These are phyloP conservation scores for Tuctoria greenei DNA, from an alignment of 176 grass and related monocot genomes.

Conservation along the genomic window DNA sequence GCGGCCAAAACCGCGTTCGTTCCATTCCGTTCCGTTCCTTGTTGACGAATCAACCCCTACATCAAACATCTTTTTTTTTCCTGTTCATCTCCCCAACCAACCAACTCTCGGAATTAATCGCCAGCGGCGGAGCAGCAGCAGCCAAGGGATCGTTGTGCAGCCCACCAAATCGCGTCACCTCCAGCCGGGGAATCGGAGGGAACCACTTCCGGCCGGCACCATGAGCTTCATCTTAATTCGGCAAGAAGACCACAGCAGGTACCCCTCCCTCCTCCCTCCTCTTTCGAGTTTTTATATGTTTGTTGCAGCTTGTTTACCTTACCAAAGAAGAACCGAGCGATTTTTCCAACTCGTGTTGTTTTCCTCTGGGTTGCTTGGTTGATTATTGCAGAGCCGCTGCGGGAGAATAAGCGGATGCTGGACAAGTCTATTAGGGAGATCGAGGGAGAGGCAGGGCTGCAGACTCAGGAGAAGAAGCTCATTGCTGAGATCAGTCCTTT, in stretches of 20 bases:
- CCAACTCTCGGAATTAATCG: neutral
- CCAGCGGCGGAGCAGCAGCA: neutral
- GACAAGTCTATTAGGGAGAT: conserved; percentile 74
- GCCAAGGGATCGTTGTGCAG: neutral
- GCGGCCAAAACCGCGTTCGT: neutral
- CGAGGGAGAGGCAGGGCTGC: conserved; percentile 76
- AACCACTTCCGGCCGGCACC: neutral
- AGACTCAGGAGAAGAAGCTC: conserved; percentile 76
- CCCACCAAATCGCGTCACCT: neutral
- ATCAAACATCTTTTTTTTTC: too few relatives aligned
- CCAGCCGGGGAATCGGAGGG: neutral
- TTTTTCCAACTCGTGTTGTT: too few relatives aligned
- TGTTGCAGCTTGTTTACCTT: neutral
- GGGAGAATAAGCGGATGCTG: conserved; percentile 84
- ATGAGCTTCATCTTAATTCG: conserved; percentile 95
- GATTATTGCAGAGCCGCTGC: conserved; percentile 66
- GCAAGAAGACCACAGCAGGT: conserved; percentile 89
- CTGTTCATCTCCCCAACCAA: neutral
- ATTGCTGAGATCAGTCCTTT: conserved; percentile 73
- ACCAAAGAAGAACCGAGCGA: too few relatives aligned
- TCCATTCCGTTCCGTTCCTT: neutral
- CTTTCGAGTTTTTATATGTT: too few relatives aligned
- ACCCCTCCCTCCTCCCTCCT: neutral
- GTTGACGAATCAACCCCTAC: neutral
- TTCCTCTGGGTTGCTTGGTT: neutral